Percentiles rank a stretch among this genome's conserved stretches.
These are phyloP conservation scores for Penicillium diatomitis DNA, from an alignment of 495 filamentous ascomycete genomes.

Conservation along the genomic window DNA sequence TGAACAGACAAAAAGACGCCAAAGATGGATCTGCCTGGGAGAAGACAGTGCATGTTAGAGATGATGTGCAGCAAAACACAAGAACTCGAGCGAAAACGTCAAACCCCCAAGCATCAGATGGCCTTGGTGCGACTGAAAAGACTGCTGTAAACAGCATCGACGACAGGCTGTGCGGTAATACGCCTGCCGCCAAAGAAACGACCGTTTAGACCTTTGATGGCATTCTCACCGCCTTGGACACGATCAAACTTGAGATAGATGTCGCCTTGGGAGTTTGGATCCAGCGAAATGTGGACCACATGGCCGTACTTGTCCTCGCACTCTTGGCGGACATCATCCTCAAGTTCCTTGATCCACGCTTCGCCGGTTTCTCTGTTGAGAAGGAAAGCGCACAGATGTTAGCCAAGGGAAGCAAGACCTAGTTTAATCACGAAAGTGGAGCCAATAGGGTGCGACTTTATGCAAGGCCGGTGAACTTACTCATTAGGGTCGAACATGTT, in stretches of 20 bases:
- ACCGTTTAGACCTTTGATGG: constrained; percentile 94
- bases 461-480: constrained; percentile 47
- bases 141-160: constrained; percentile 97
- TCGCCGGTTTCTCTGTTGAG: constrained; percentile 70
- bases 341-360: constrained; percentile 83
- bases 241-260: constrained; percentile 98
- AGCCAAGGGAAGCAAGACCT: too few species aligned
- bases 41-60: constrained; percentile 10
- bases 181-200: constrained; percentile 85
- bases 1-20: constrained; percentile 7
- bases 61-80: not conserved
- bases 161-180: constrained; percentile 90
- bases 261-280: constrained; percentile 88
- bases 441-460: too few species aligned
- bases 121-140: constrained; percentile 83
- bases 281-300: constrained; percentile 94
- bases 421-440: too few species aligned
- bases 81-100: not conserved
- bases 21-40: constrained; percentile 18
- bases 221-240: constrained; percentile 89
- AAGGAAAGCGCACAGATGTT: too few species aligned
- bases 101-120: constrained; percentile 23
- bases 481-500: constrained; percentile 91
- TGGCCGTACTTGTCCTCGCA: constrained; percentile 95
- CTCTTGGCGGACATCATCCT: constrained; percentile 88